Evolutionary conservation across 176 grass and related monocot genomes (phyloP), one percentile per base, ranked within the genome.

Genomic region (Chloris gayana): DNA sequence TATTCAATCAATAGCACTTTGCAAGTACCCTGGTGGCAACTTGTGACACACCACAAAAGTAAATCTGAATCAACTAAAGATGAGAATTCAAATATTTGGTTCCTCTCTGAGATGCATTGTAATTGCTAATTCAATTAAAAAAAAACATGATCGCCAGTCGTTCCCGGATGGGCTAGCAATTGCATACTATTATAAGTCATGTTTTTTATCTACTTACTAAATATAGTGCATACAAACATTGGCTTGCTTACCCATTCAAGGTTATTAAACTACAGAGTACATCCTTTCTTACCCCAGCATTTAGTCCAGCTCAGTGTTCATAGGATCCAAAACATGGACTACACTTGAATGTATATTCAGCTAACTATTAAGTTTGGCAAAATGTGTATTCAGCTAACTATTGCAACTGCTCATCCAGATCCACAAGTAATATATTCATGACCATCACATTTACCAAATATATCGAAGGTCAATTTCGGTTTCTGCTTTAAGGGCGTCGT

Each of bases 151-250:
- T 15, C 6, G 64, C 22, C 2, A 71, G 9, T 12, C 58, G 13
- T 29, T 61, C 19, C 11, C 34, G 64, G 24, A 76, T 37, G 57
- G 30, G 24, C 64, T 60, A 53, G 7, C 14, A 3, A 57, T 53
- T 53, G 26, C 22, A 75, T 72, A 45, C 32, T 70, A 51, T 58
- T 64, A 54, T 22, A 54, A 54, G 63, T 21, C 22, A 69, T 46
- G 54, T 71, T 33, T 78, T 51, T 70, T 60, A 59, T 31, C 18
- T 19, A 57, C 54, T 57, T 24, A 57, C 54, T 24, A 57, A 57
- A 57, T 54, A 8, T 4, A 50, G 47, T 6, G 51, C 51, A 22
- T 22, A 22, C 51, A 22, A 22, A 8, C 19, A 54, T 5, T 22
- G 51, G 51, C 14, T 19, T n/a, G n/a, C n/a, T n/a, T n/a, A n/a